Conservation (phyloP, 2,329 filamentous ascomycete genomes). For the Hypoxylon sp. region DNA sequence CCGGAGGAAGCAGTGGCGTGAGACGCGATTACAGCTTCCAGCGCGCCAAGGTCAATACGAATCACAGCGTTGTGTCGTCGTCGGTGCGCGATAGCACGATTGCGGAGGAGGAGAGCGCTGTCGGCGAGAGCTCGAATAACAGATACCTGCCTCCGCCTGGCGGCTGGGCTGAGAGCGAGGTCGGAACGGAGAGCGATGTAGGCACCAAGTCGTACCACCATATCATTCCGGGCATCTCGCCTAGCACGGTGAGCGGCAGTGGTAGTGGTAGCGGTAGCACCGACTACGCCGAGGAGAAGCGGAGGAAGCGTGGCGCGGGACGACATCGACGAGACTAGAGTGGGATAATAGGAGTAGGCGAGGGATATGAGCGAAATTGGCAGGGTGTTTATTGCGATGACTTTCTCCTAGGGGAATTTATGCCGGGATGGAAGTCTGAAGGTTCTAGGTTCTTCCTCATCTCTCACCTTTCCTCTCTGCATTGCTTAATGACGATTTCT, state of each 20-base stretch:
- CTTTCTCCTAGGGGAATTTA: background rate
- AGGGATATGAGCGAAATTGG: background rate
- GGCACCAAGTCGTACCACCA: conserved; percentile 72
- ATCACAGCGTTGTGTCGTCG: conserved; percentile 31
- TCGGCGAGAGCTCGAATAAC: conserved; percentile 43
- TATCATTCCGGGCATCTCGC: conserved; percentile 66
- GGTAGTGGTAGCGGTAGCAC: conserved; percentile 44
- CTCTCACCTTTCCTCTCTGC: background rate
- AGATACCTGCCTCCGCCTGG: conserved; percentile 56
- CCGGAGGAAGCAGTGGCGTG: conserved; percentile 31
- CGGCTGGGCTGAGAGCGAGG: conserved; percentile 58
- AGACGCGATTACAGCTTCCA: conserved; percentile 70
- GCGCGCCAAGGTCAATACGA: conserved; percentile 58
- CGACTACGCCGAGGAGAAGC: conserved; percentile 62
- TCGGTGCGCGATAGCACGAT: conserved; percentile 43
- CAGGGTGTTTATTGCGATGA: background rate
- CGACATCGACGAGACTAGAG: conserved; percentile 32
- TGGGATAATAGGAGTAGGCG: background rate
- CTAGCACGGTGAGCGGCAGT: conserved; percentile 49
- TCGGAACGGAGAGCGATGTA: conserved; percentile 61
- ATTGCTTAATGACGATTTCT: background rate
- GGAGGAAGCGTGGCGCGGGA: conserved; percentile 57
- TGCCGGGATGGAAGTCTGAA: background rate
- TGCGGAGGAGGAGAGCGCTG: conserved; percentile 49
- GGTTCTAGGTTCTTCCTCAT: background rate